Conservation (phyloP, 2,329 filamentous ascomycete genomes). For the Sclerotinia trifoliorum region DNA sequence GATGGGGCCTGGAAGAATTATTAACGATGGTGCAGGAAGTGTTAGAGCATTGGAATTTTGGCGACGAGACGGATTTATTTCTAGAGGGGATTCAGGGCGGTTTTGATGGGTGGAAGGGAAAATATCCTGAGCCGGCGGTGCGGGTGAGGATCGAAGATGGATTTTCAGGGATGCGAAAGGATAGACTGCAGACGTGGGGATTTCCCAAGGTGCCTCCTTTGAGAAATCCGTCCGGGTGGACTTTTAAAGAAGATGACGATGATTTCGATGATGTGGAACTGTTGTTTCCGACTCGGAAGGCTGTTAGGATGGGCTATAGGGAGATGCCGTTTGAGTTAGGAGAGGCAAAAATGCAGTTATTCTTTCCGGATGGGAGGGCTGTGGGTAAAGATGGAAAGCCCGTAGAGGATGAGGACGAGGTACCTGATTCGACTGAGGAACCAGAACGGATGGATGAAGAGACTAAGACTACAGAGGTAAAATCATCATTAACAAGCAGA, state of each 20-base stretch:
- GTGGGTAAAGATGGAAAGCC: background rate
- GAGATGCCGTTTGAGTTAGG: conserved; percentile 2
- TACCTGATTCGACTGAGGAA: background rate
- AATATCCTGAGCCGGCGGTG: background rate
- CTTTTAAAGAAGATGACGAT: background rate
- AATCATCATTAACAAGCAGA: too few relatives aligned
- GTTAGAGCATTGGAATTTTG: conserved; percentile 9
- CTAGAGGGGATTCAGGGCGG: background rate
- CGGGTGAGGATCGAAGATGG: rapidly evolving
- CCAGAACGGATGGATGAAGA: background rate
- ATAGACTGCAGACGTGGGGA: rapidly evolving
- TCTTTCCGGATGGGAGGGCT: background rate
- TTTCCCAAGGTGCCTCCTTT: too few relatives aligned
- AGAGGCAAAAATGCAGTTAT: background rate
- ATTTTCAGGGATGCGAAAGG: background rate
- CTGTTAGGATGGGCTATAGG: background rate
- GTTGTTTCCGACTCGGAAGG: background rate
- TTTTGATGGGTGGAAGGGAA: background rate
- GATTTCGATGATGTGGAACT: background rate
- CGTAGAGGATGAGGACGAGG: too few relatives aligned
- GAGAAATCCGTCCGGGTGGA: background rate
- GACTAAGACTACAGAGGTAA: background rate
- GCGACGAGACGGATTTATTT: background rate
- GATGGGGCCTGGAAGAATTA: background rate
- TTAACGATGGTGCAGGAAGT: background rate